Conservation (phyloP, 768 basidiomycete species). For the Punctularia strigosozonata region DNA sequence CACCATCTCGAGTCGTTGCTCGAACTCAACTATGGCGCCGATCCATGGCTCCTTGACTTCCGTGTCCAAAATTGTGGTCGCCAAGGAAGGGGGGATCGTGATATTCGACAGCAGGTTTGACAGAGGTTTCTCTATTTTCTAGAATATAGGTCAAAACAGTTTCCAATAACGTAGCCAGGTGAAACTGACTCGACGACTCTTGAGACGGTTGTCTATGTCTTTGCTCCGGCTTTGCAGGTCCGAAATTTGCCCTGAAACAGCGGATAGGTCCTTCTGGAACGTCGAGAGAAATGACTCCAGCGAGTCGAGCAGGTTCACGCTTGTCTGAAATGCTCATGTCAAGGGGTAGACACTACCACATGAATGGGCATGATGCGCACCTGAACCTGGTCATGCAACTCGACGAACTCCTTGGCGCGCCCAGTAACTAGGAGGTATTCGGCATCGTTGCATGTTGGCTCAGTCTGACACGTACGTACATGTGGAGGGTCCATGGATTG, state of each 20-base stretch:
- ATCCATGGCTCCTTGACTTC: slow-evolving; percentile 88
- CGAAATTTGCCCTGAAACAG: slow-evolving; percentile 93
- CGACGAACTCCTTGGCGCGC: slow-evolving; percentile 58
- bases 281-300: slow-evolving; percentile 88
- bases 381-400: slow-evolving; percentile 87
- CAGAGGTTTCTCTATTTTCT: slow-evolving; percentile 87
- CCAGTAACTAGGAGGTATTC: slow-evolving; percentile 21
- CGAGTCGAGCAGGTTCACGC: slow-evolving; percentile 74
- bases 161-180: neutral
- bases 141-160: slow-evolving; percentile 4
- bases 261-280: slow-evolving; percentile 88
- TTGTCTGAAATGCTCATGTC: slow-evolving; percentile 51
- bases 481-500: too few relatives aligned
- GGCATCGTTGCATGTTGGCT: too few relatives aligned
- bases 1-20: slow-evolving; percentile 55
- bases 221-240: slow-evolving; percentile 86
- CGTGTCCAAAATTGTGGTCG: slow-evolving; percentile 71
- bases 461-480: too few relatives aligned
- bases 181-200: slow-evolving; percentile 66
- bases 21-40: slow-evolving; percentile 67
- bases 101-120: slow-evolving; percentile 72
- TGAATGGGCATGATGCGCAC: slow-evolving; percentile 23
- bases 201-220: slow-evolving; percentile 79
- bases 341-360: neutral
- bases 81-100: slow-evolving; percentile 70